A percentile compares a stretch with the other conserved stretches of the same genome.
These are phyloP conservation scores for Tetracentron sinense DNA, from an alignment of 164 flowering plant genomes.

Conservation along the genomic window DNA sequence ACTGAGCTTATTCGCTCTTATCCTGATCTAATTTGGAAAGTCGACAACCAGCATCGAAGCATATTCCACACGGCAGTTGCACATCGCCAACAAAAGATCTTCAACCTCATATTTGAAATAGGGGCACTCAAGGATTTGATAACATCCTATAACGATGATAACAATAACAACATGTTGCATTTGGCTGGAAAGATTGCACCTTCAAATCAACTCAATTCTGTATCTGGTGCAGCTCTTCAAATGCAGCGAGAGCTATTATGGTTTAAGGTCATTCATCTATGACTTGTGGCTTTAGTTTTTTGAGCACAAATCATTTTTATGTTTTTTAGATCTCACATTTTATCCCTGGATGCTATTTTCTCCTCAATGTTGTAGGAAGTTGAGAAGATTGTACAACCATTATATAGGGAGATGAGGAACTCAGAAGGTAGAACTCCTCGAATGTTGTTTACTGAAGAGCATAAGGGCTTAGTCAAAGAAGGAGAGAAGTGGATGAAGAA, in stretches of 20 bases:
- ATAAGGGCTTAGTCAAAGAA: slow-evolving; percentile 15
- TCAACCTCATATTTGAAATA: slow-evolving; percentile 23
- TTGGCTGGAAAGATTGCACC: slow-evolving; percentile 28
- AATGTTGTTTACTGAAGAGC: slow-evolving; percentile 18
- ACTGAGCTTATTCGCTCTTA: slow-evolving; percentile 17
- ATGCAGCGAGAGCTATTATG: slow-evolving; percentile 34
- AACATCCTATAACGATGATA: slow-evolving; percentile 9
- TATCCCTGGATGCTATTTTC: too few species aligned
- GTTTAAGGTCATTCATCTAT: slow-evolving; percentile 22
- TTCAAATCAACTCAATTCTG: slow-evolving; percentile 17
- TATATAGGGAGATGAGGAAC: slow-evolving; percentile 10
- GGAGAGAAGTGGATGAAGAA: slow-evolving; percentile 45
- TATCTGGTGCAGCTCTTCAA: slow-evolving; percentile 36
- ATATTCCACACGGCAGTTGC: slow-evolving; percentile 31
- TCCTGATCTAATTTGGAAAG: slow-evolving; percentile 32
- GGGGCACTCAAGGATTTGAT: slow-evolving; percentile 26
- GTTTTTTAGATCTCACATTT: not conserved
- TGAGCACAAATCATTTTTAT: not conserved
- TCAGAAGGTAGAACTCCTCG: slow-evolving; percentile 13
- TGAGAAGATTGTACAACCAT: slow-evolving; percentile 15
- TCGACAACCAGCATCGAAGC: slow-evolving; percentile 10
- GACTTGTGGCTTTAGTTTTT: not conserved
- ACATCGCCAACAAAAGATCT: slow-evolving; percentile 25
- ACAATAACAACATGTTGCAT: slow-evolving; percentile 32
- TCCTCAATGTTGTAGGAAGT: slow-evolving; percentile 24